phyloP scores from a whole-genome alignment of 2,329 filamentous ascomycete species.

The Allantophomopsis lycopodina region DNA sequence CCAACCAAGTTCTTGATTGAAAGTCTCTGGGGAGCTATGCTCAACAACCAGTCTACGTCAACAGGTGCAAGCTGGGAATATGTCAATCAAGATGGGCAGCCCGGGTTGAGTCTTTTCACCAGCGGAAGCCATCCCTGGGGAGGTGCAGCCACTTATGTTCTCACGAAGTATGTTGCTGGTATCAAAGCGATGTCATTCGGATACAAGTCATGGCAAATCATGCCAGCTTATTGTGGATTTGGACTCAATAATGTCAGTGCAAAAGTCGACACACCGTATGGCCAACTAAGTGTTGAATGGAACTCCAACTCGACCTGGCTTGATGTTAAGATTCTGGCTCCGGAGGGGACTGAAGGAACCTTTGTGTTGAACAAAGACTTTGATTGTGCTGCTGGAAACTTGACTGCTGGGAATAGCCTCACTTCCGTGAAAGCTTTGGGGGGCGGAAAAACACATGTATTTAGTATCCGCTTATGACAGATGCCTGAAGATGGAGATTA shows the following conservation, averaged over 20 bases:
- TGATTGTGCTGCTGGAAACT: too few species aligned
- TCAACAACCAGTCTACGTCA: slow-evolving; percentile 19
- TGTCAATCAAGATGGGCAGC: slow-evolving; percentile 21
- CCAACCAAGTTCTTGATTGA: slow-evolving; percentile 18
- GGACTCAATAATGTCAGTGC: slow-evolving; percentile 8
- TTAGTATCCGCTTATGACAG: too few species aligned
- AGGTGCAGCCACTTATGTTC: slow-evolving; percentile 27
- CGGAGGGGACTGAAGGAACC: too few species aligned
- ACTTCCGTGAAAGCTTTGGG: too few species aligned
- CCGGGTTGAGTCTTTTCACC: slow-evolving; percentile 27
- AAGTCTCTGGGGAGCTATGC: slow-evolving; percentile 27
- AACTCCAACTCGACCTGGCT: too few species aligned
- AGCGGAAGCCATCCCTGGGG: slow-evolving; percentile 29
- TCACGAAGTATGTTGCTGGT: slow-evolving; percentile 22
- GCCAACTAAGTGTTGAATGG: slow-evolving; percentile 1
- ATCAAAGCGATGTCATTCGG: slow-evolving; percentile 12
- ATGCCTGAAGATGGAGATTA: too few species aligned
- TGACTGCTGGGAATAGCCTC: too few species aligned
- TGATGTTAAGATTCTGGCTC: too few species aligned
- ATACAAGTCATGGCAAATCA: slow-evolving; percentile 15
- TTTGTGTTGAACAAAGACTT: too few species aligned
- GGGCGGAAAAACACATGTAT: too few species aligned
- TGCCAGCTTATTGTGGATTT: slow-evolving; percentile 17
- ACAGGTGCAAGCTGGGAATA: slow-evolving; percentile 31
- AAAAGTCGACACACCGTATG: slow-evolving; percentile 14